phyloP scores from a whole-genome alignment of 805 yeast genomes.

The Starmera amethionina region DNA sequence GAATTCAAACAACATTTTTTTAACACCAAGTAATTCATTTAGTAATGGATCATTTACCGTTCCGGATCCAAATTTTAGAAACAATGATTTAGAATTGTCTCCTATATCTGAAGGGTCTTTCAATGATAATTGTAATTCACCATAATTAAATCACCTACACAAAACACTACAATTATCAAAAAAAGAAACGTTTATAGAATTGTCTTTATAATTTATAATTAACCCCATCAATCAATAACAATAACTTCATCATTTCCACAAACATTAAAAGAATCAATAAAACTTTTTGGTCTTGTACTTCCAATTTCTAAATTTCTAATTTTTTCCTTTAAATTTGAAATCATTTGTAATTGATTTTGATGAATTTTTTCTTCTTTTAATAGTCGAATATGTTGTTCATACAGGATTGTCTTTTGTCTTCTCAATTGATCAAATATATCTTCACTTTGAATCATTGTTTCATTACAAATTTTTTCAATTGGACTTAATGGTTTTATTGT shows the following conservation, averaged over 20 bases:
- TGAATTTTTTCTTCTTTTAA: constrained; percentile 7
- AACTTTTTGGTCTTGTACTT: constrained; percentile 1
- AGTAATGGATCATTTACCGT: constrained; percentile 10
- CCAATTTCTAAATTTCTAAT: constrained; percentile 2
- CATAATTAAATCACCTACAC: constrained; percentile 1
- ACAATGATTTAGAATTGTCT: constrained; percentile 13
- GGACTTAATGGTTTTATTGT: constrained; percentile 9
- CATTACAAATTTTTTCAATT: constrained; percentile 16
- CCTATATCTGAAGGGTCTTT: constrained; percentile 19
- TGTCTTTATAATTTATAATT: no score
- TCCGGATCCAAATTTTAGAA: constrained; percentile 13
- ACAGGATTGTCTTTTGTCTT: constrained; percentile 15
- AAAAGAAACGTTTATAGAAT: not conserved
- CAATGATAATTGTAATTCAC: constrained; percentile 10
- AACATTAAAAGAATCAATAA: no score
- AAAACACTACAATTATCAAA: no score
- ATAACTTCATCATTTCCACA: no score
- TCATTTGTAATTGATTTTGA: constrained; percentile 4
- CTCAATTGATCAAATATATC: constrained; percentile 13
- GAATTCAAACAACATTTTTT: not conserved
- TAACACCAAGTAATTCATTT: not conserved
- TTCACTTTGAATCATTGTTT: constrained; percentile 12
- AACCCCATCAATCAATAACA: no score
- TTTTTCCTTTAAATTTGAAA: constrained; percentile 7
- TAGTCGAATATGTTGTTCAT: constrained; percentile 7